Evolutionary conservation across 345 rosid genomes (phyloP).

Genomic region (Citrus unshiu): DNA sequence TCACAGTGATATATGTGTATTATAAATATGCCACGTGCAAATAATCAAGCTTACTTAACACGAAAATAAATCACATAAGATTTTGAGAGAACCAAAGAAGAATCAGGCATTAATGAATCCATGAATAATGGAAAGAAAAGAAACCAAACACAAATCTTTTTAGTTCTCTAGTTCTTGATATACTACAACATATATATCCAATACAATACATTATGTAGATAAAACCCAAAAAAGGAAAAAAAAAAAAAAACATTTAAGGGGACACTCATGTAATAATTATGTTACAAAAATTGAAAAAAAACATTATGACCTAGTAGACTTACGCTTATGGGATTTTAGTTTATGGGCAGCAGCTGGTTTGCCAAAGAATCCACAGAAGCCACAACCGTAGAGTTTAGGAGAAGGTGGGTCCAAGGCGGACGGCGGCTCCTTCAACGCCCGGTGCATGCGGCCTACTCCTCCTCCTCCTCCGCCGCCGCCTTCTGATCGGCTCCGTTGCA

Average conservation of each 20-base stretch:
- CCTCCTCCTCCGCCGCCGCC: constrained; percentile 18
- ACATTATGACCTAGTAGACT: constrained; percentile 1
- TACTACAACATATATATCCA: neutral
- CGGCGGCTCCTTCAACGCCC: constrained; percentile 23
- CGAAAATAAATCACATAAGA: too few relatives aligned
- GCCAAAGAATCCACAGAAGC: constrained; percentile 47
- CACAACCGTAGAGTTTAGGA: constrained; percentile 62
- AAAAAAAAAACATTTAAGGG: too few relatives aligned
- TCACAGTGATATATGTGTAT: neutral
- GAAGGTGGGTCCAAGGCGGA: constrained; percentile 55
- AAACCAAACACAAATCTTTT: neutral
- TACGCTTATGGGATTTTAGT: constrained; percentile 18
- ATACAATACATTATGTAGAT: too few relatives aligned
- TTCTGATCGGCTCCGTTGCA: constrained; percentile 35
- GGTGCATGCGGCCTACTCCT: constrained; percentile 2
- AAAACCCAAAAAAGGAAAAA: too few relatives aligned
- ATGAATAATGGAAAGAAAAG: neutral
- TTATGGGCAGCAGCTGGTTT: constrained; percentile 5
- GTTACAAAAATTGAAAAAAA: neutral
- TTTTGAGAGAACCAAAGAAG: too few relatives aligned
- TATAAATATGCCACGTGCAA: neutral
- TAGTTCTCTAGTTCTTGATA: neutral
- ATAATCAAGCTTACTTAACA: too few relatives aligned
- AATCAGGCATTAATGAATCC: neutral
- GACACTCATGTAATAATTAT: neutral